Evolutionary conservation across 495 filamentous ascomycete genomes (phyloP).

Genomic region (Penicillium macrosclerotiorum): DNA sequence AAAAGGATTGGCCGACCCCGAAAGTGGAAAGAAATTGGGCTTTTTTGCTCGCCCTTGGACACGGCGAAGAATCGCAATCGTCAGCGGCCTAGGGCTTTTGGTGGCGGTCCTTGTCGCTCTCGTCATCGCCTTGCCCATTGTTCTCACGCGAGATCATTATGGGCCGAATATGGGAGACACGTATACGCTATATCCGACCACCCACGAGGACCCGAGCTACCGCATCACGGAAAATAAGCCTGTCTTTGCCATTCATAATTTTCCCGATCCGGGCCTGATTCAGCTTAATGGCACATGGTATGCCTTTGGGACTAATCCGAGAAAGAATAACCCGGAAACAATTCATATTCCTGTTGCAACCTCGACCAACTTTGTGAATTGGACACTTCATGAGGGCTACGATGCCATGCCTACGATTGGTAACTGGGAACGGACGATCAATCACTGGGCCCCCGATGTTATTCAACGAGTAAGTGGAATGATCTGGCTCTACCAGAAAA

Average conservation of each 20-base stretch:
- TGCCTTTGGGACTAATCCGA: slow-evolving; percentile 33
- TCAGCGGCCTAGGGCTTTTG: slow-evolving; percentile 11
- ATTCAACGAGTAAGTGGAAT: slow-evolving; percentile 29
- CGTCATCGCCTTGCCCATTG: slow-evolving; percentile 20
- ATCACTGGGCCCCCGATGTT: slow-evolving; percentile 38
- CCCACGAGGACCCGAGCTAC: slow-evolving; percentile 22
- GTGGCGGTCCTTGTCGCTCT: slow-evolving; percentile 13
- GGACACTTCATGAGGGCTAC: slow-evolving; percentile 25
- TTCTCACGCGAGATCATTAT: slow-evolving; percentile 6
- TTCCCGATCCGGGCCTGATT: slow-evolving; percentile 37
- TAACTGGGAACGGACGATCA: slow-evolving; percentile 22
- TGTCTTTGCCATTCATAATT: slow-evolving; percentile 25
- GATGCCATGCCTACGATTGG: slow-evolving; percentile 30
- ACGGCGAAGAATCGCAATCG: slow-evolving; percentile 6
- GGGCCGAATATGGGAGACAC: slow-evolving; percentile 4
- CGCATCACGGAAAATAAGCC: slow-evolving; percentile 18
- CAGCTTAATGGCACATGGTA: slow-evolving; percentile 34
- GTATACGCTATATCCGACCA: slow-evolving; percentile 5
- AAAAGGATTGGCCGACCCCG: background rate
- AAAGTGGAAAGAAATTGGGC: slow-evolving; percentile 5
- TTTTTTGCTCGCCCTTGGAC: slow-evolving; percentile 18
- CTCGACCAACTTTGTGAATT: slow-evolving; percentile 31
- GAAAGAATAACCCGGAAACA: slow-evolving; percentile 15
- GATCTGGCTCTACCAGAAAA: background rate
- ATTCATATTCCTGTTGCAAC: slow-evolving; percentile 32